A percentile compares a stretch with the other conserved stretches of the same genome.
phyloP scores from a whole-genome alignment of 768 basidiomycete species.

The Calocera viscosa region DNA sequence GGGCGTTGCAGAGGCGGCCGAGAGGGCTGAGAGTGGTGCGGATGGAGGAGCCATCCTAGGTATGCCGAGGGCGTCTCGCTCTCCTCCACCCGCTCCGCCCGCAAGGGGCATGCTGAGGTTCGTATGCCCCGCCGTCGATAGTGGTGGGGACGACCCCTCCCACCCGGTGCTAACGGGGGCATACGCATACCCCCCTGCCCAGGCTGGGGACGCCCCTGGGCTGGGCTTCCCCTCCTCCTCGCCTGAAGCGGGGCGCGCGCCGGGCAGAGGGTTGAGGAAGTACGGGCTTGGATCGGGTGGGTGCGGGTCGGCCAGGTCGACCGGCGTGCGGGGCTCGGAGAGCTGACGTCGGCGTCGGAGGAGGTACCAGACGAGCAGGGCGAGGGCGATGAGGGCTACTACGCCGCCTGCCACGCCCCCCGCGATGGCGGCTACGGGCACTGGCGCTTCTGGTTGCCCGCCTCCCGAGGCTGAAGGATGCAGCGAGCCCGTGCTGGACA shows the following conservation, averaged over 20 bases:
- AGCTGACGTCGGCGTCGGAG: neutral
- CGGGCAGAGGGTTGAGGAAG: neutral
- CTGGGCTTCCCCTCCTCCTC: neutral
- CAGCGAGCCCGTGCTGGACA: neutral
- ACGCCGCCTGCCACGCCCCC: conserved; percentile 18
- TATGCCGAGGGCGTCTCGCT: neutral
- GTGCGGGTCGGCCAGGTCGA: neutral
- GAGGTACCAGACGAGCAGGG: conserved; percentile 10
- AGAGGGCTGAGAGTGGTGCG: neutral
- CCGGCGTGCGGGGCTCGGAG: neutral
- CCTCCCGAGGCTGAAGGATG: too few species aligned
- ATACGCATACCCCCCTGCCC: neutral
- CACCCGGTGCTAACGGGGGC: neutral
- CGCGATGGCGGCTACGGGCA: conserved; percentile 13
- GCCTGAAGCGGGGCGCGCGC: neutral
- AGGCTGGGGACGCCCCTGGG: neutral
- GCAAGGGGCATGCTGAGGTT: too few species aligned
- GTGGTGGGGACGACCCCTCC: too few species aligned
- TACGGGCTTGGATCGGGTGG: neutral
- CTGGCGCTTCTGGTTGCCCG: too few species aligned
- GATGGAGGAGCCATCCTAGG: neutral
- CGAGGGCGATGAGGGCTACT: conserved; percentile 10
- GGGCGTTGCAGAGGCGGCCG: neutral
- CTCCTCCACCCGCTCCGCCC: neutral
- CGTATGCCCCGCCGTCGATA: too few species aligned